These are phyloP conservation scores for Astragalus glycyphyllos DNA, from an alignment of 306 rosid species.

Conservation along the genomic window DNA sequence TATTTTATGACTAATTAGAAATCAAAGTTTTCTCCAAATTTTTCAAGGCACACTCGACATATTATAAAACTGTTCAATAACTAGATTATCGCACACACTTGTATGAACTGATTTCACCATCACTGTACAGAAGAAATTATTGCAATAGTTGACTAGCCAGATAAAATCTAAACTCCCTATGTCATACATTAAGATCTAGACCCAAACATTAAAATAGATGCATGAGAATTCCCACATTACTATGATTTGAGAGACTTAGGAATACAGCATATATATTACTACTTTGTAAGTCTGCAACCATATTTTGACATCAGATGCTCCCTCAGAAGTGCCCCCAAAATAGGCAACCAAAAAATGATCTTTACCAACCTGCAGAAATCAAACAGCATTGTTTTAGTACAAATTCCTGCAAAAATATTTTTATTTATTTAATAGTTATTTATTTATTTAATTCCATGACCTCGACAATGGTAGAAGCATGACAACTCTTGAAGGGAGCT, in stretches of 20 bases:
- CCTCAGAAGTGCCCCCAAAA: conserved; percentile 80
- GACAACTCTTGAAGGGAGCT: conserved; percentile 78
- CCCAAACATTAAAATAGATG: conserved; percentile 3
- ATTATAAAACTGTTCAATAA: conserved; percentile 12
- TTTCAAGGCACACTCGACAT: not conserved
- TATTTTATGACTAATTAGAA: conserved; percentile 18
- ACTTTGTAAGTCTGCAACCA: conserved; percentile 88
- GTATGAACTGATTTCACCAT: conserved; percentile 11
- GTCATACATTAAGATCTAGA: too few species aligned
- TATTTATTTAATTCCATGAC: conserved; percentile 41
- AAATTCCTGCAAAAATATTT: too few species aligned
- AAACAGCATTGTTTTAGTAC: too few species aligned
- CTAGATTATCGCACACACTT: not conserved
- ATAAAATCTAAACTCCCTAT: not conserved
- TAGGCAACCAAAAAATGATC: conserved; percentile 81
- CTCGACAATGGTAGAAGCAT: conserved; percentile 98
- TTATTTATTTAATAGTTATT: too few species aligned
- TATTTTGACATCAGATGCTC: conserved; percentile 89
- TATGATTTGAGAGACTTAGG: not conserved
- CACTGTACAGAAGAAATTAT: not conserved
- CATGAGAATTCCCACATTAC: conserved; percentile 4
- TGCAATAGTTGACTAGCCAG: conserved; percentile 10
- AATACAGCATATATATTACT: conserved; percentile 30
- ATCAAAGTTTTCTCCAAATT: not conserved
- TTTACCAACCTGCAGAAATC: conserved; percentile 64